Evolutionary conservation across 805 yeast species (phyloP), one percentile per base, ranked within the genome.

Genomic region (Kuraishia cidri): DNA sequence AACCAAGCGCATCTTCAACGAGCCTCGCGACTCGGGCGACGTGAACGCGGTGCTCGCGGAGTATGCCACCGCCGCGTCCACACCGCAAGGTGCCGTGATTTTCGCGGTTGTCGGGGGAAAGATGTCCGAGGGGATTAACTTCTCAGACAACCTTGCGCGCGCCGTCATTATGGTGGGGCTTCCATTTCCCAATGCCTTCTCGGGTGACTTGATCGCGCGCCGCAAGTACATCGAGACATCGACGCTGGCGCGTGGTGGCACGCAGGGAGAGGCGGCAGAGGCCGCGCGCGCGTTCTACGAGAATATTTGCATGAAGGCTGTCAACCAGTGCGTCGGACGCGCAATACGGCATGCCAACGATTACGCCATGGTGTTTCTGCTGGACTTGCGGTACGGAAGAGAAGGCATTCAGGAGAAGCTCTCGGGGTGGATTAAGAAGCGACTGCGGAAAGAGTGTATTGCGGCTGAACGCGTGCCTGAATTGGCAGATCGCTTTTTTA

Each of bases 71-170:
- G 25, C 25, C 6, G 22, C 24, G 3, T 41, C 46, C 3, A 46
- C 51, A 0, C 41, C 48, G 4, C n/a, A n/a, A n/a, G 90, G 92
- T 2, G 88, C 94, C 0, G 44, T 82, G 2, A 52, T 88, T 4
- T 60, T 90, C 19, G 76, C 95, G 0, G 95, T 90, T 1, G 94
- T 90, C 11, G 96, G 96, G 2, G 97, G 97, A 0, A 80, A 80
- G 47, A 64, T 88, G 58, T 84, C 95, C 0, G 97, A 88, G 53
- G 97, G 97, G 4, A 90, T 88, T 27, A 88, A 88, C 49, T 88
- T 90, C 51, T 72, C 88, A 8, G 90, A 87, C 47, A 75, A 79
- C 25, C 57, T 90, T n/a, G 95, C 95, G 1, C 63, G 97, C 37
- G 87, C 84, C 0, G 88, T 90, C 0, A 60, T 84, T 2, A 79